Conservation (phyloP, 2,329 filamentous ascomycete species). For the Truncatella angustata region DNA sequence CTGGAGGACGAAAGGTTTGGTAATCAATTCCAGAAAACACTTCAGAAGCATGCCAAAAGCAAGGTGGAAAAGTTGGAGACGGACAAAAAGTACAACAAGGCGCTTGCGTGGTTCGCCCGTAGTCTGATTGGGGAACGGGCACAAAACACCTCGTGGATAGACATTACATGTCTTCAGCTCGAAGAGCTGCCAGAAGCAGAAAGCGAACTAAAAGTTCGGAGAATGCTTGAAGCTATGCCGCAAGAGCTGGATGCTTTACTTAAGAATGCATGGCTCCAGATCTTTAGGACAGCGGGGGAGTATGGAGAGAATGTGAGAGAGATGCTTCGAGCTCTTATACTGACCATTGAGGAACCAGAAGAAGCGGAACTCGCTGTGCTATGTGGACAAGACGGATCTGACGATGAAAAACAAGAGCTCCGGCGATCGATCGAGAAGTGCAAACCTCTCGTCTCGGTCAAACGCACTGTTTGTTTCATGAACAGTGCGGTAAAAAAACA, state of each 20-base stretch:
- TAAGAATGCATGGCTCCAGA: slow-evolving; percentile 34
- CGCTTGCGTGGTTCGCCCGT: slow-evolving; percentile 39
- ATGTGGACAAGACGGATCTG: slow-evolving; percentile 30
- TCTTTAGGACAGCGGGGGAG: slow-evolving; percentile 30
- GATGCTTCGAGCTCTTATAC: slow-evolving; percentile 37
- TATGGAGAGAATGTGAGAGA: slow-evolving; percentile 39
- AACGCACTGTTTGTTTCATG: slow-evolving; percentile 28
- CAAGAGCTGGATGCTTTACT: slow-evolving; percentile 36
- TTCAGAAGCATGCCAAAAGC: slow-evolving; percentile 34
- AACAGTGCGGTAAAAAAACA: slow-evolving; percentile 36
- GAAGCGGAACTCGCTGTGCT: slow-evolving; percentile 36
- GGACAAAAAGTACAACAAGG: slow-evolving; percentile 39
- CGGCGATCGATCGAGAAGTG: slow-evolving; percentile 34
- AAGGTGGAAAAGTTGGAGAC: slow-evolving; percentile 31
- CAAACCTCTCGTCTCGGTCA: slow-evolving; percentile 31
- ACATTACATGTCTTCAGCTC: slow-evolving; percentile 40
- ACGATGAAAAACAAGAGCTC: slow-evolving; percentile 31
- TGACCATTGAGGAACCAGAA: slow-evolving; percentile 40
- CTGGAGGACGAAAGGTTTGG: slow-evolving; percentile 36
- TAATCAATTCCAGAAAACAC: slow-evolving; percentile 33
- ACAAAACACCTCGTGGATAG: slow-evolving; percentile 43
- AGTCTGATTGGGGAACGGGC: slow-evolving; percentile 40
- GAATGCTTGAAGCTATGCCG: slow-evolving; percentile 36
- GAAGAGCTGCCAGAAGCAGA: slow-evolving; percentile 35
- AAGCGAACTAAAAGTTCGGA: slow-evolving; percentile 37